phyloP scores from a whole-genome alignment of 2,329 filamentous ascomycete genomes.

The Exophiala bonariae region DNA sequence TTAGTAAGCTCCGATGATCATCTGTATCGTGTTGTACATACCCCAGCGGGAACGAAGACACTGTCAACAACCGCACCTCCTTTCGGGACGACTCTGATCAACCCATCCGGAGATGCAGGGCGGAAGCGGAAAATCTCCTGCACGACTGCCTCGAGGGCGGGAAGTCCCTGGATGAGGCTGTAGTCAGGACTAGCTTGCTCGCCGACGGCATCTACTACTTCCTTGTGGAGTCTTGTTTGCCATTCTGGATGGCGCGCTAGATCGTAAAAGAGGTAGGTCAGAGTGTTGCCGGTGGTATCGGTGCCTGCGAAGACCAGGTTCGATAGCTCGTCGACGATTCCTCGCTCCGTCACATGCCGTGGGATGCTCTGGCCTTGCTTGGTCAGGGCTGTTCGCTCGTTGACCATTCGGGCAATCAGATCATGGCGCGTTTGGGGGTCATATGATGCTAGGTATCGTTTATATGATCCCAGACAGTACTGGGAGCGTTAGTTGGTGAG shows the following conservation, averaged over 20 bases:
- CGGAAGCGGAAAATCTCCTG: slow-evolving; percentile 7
- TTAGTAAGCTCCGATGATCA: too few species aligned
- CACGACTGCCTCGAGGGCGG: slow-evolving; percentile 8
- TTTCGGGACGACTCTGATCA: slow-evolving; percentile 2
- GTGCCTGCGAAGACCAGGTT: slow-evolving; percentile 10
- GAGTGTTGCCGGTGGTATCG: slow-evolving; percentile 8
- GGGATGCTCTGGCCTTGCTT: slow-evolving; percentile 3
- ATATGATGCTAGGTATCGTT: background rate
- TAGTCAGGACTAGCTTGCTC: slow-evolving; percentile 4
- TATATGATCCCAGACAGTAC: slow-evolving; percentile 1
- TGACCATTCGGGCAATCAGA: slow-evolving; percentile 4
- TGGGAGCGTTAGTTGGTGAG: too few species aligned
- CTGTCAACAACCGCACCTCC: slow-evolving; percentile 4
- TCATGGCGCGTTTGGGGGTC: slow-evolving; percentile 2
- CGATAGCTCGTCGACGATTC: slow-evolving; percentile 6
- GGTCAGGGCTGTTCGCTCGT: background rate
- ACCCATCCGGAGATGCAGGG: slow-evolving; percentile 1
- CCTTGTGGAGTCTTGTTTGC: slow-evolving; percentile 32
- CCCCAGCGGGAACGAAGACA: slow-evolving; percentile 8
- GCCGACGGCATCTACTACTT: slow-evolving; percentile 12
- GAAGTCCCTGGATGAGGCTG: background rate
- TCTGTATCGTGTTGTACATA: too few species aligned
- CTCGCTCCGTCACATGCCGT: background rate
- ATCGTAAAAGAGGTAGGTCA: slow-evolving; percentile 38
- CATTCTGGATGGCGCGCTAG: slow-evolving; percentile 32